Evolutionary conservation across 2,329 filamentous ascomycete species (phyloP).

Genomic region (Ploettnerulaceae sp.): DNA sequence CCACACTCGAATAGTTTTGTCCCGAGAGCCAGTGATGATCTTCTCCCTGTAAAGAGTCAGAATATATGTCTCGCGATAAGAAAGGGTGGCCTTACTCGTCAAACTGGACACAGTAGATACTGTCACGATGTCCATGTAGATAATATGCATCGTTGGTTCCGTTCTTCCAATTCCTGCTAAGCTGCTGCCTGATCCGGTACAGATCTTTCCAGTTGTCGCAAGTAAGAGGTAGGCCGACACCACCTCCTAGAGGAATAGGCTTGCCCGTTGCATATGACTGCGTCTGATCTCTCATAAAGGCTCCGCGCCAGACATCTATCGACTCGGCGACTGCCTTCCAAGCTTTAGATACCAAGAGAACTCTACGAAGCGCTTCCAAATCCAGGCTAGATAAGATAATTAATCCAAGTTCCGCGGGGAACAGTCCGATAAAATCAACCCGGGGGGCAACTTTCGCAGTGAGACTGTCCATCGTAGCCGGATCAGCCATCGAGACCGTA

Average conservation of each 20-base stretch:
- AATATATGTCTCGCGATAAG: background rate
- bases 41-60: slow-evolving; percentile 61
- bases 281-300: slow-evolving; percentile 57
- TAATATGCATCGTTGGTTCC: slow-evolving; percentile 79
- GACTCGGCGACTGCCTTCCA: slow-evolving; percentile 48
- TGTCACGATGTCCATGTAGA: slow-evolving; percentile 88
- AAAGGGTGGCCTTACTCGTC: slow-evolving; percentile 65
- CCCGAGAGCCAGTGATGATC: slow-evolving; percentile 93
- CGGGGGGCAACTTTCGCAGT: too few relatives aligned
- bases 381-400: slow-evolving; percentile 55
- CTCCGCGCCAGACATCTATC: slow-evolving; percentile 59
- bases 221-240: slow-evolving; percentile 55
- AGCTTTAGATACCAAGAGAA: slow-evolving; percentile 44
- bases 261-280: slow-evolving; percentile 54
- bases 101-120: slow-evolving; percentile 96
- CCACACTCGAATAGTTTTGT: slow-evolving; percentile 95
- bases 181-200: slow-evolving; percentile 68
- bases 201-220: slow-evolving; percentile 81
- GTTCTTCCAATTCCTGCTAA: slow-evolving; percentile 75
- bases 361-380: slow-evolving; percentile 45
- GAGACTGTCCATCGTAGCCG: background rate
- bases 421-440: slow-evolving; percentile 52
- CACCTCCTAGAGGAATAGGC: slow-evolving; percentile 48
- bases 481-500: slow-evolving; percentile 37
- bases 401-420: slow-evolving; percentile 56